Evolutionary conservation across 805 yeast species (phyloP), one percentile per base, ranked within the genome.

Genomic region (Saccharomycopsis sp.): DNA sequence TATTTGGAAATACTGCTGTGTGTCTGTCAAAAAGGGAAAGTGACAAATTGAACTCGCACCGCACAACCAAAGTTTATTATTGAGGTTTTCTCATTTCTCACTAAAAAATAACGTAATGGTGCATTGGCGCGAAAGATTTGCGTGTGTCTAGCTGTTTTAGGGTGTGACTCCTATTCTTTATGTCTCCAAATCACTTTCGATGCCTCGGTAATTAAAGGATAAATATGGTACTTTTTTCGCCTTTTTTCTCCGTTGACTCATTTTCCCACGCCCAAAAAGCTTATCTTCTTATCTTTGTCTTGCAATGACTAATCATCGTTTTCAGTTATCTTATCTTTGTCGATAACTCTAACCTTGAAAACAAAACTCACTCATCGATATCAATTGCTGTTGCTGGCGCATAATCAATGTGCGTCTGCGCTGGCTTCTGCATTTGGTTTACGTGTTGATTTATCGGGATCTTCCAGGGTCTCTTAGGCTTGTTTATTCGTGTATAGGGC

Each of bases 21-120:
- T 44, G 49, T 44, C 49, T 44, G 49, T 44, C 49, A 44, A 44
- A 44, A 44, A 44, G 49, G 49, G 7, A 44, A 44, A 44, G 12
- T 44, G 49, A 44, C 49, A 44, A 44, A 44, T 44, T 19, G 22
- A 44, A 44, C 49, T 44, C 49, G 9, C 19, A 29, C n/a, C n/a
- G 38, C 38, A 29, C 9, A 7, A 7, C 38, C 38, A 12, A 29
- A 29, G 38, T 29, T 29, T 29, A 29, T 29, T 29, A 12, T 29
- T 29, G 38, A 29, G 38, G 38, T 29, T 29, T 12, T 12, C 38
- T 29, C 12, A 12, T 7, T 5, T 29, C 12, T 12, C 38, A 29
- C 38, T 12, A 29, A 29, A 29, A 7, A 7, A 29, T 29, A 29
- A 29, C 38, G 38, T 29, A 29, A 29, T 12, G 5, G 38, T 29